Base-by-base conservation (phyloP, 768 basidiomycete genomes). In the Phlegmacium glaucopus region DNA sequence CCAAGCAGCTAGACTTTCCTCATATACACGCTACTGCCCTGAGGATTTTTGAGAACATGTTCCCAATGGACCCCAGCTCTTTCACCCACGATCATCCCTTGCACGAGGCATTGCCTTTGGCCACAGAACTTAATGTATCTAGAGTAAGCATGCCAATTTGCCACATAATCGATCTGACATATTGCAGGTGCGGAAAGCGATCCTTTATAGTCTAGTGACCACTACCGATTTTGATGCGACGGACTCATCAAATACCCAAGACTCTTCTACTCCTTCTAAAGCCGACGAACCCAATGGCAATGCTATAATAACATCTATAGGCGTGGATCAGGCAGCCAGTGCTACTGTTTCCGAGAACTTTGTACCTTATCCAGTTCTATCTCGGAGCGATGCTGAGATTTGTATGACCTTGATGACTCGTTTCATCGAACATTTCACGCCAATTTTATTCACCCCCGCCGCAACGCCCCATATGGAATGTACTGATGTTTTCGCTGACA, bases 401-500 rank as follows among this genome's bases (percentile, higher is more conserved):
- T 82, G 79, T 54, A 66, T 63, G 51, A 57, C 57, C n/a, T 69
- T 85, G 28, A 77, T 83, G 74, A 66, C 68, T 6, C 61, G 60
- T 25, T 60, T 90, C 49, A 79, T 90, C 48, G 73, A 72, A 4
- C 74, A 85, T 60, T 88, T 89, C 59, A 84, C 85, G 0, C 85
- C 87, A 2, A 69, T 82, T 29, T 65, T 90, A 0, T 90, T 90
- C 61, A 87, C 87, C 1, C 77, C 84, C 22, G 76, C 83, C 4
- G 72, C 80, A 6, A 81, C 82, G n/a, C 66, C 71, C 1, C 88
- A 89, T 58, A 87, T 87, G 85, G 66, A 66, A 4, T 90, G 88
- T 63, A 88, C 86, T 4, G 80, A 87, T 59, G 66, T 78, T 0
- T 73, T 90, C 45, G 88, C 87, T 1, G 83, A 83, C 42, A 71